Conservation (phyloP, 768 basidiomycete species). For the Leccinum olivaceopallidum region DNA sequence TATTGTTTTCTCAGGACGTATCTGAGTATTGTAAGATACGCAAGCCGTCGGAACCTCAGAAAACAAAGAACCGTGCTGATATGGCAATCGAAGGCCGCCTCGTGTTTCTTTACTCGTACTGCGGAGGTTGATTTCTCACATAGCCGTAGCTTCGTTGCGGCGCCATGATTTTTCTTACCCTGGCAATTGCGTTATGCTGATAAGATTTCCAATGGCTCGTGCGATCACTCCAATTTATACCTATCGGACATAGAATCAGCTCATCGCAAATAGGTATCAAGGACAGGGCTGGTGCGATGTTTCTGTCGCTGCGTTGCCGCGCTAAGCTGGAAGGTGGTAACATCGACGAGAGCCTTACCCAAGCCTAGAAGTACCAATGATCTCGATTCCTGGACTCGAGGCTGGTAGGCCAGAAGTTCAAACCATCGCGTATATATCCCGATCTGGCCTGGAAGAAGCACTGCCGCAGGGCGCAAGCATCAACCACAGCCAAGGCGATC, state of each 20-base stretch:
- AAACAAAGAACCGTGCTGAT: background rate
- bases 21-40: conserved; percentile 9
- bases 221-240: background rate
- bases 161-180: background rate
- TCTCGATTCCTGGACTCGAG: background rate
- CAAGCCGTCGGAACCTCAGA: background rate
- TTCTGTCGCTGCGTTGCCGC: background rate
- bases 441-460: background rate
- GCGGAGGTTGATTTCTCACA: conserved; percentile 4
- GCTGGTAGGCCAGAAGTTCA: background rate
- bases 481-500: background rate
- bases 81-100: conserved; percentile 7
- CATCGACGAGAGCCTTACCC: background rate
- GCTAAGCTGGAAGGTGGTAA: background rate
- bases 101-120: conserved; percentile 15
- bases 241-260: background rate
- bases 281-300: background rate
- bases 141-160: background rate
- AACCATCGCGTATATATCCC: background rate
- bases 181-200: background rate
- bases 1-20: conserved; percentile 16
- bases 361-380: background rate
- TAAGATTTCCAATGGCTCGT: background rate
- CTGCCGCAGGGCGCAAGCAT: background rate
- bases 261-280: background rate